Conservation (phyloP, 2,329 filamentous ascomycete species). For the Aspergillaceae sp. region DNA sequence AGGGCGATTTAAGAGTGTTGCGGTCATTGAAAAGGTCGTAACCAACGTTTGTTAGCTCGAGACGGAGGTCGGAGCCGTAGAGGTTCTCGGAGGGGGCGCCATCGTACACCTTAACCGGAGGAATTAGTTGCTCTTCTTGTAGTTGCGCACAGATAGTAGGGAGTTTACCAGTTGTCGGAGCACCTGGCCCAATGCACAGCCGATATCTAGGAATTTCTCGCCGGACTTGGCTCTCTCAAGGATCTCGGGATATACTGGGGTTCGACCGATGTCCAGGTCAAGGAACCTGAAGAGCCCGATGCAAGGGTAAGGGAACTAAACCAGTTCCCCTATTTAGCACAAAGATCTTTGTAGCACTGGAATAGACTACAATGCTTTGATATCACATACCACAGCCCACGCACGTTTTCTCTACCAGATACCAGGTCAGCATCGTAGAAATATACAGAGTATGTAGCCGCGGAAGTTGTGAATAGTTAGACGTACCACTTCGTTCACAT, state of each 20-base stretch:
- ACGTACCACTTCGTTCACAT: slow-evolving; percentile 34
- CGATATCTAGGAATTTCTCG: slow-evolving; percentile 39
- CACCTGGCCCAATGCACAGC: slow-evolving; percentile 44
- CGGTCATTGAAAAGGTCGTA: slow-evolving; percentile 57
- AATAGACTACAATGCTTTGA: neutral
- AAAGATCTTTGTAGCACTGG: too few relatives aligned
- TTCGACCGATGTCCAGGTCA: neutral
- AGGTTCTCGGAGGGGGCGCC: slow-evolving; percentile 42
- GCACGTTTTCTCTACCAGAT: neutral
- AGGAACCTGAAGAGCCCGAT: neutral
- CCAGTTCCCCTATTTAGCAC: too few relatives aligned
- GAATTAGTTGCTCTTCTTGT: too few relatives aligned
- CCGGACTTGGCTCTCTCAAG: slow-evolving; percentile 3
- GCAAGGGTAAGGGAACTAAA: neutral
- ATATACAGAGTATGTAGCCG: neutral
- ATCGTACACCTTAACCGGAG: slow-evolving; percentile 21
- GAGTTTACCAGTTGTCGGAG: slow-evolving; percentile 20
- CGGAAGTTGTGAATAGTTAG: neutral
- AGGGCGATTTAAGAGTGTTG: slow-evolving; percentile 29
- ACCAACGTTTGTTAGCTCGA: slow-evolving; percentile 45
- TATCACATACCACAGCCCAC: neutral
- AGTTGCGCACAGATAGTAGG: neutral
- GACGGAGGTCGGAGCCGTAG: slow-evolving; percentile 41
- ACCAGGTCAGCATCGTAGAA: neutral
- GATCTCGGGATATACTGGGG: slow-evolving; percentile 4